These are phyloP conservation scores for Climacium dendroides DNA, from an alignment of 225 moss, liverwort and hornwort species.

Conservation along the genomic window DNA sequence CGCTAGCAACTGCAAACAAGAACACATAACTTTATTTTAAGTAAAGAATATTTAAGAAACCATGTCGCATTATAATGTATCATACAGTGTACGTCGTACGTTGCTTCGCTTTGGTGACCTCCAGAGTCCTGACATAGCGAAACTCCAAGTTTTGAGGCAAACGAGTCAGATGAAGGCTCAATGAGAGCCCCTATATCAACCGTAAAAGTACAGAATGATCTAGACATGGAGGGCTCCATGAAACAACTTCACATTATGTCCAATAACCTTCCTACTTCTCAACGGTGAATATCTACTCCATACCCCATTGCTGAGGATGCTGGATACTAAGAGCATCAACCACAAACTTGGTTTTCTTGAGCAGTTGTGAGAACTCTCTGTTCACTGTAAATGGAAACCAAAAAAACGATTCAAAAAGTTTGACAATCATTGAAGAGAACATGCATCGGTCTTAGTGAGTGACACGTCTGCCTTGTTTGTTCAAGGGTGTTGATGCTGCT, in stretches of 20 bases:
- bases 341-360: background rate
- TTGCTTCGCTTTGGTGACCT: background rate
- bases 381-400: background rate
- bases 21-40: background rate
- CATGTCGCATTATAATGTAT: background rate
- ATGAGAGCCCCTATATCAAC: background rate
- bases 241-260: background rate
- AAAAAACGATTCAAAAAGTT: background rate
- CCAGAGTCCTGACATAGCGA: background rate
- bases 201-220: background rate
- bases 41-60: background rate
- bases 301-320: background rate
- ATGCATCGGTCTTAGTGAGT: background rate
- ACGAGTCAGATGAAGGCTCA: background rate
- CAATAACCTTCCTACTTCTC: background rate
- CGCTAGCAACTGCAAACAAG: conserved; percentile 16
- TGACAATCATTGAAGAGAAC: background rate
- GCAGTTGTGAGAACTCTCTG: background rate
- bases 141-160: background rate
- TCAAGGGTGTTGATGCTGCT: background rate
- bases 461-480: background rate
- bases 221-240: background rate
- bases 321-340: background rate
- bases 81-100: background rate
- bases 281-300: background rate